Evolutionary conservation across 140 eudicot genomes (phyloP).

Genomic region (Erigeron philadelphicus): DNA sequence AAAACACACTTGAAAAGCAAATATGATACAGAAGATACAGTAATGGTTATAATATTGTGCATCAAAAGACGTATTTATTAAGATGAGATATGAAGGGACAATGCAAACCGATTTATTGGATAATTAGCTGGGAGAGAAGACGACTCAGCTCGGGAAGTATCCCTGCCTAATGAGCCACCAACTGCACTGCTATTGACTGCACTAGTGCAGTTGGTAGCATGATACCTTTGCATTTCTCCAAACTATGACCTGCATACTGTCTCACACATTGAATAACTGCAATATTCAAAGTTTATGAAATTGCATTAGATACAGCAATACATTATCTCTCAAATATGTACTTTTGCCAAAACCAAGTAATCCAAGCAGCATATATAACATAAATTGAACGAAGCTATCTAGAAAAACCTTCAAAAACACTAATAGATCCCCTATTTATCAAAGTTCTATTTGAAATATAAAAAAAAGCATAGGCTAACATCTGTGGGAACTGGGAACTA

Average conservation of each 20-base stretch:
- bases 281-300: conserved; percentile 25
- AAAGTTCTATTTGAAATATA: too few species aligned
- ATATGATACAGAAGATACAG: conserved; percentile 1
- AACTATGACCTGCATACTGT: conserved; percentile 86
- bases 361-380: background rate
- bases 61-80: background rate
- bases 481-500: background rate
- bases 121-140: conserved; percentile 59
- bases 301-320: conserved; percentile 19
- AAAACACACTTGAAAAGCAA: background rate
- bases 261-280: conserved; percentile 62
- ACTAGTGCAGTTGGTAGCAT: conserved; percentile 87
- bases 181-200: conserved; percentile 87
- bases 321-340: background rate
- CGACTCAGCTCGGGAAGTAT: conserved; percentile 64
- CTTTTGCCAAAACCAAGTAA: background rate
- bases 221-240: conserved; percentile 99
- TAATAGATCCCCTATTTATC: background rate
- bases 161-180: conserved; percentile 72
- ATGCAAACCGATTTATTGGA: conserved; percentile 44
- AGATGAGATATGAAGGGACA: background rate
- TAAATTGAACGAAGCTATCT: background rate
- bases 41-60: background rate
- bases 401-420: background rate
- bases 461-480: background rate